Percentiles rank a stretch among this genome's conserved stretches.
Evolutionary conservation across 257 asterid species (phyloP).

Genomic region (Fraxinus pennsylvanica): DNA sequence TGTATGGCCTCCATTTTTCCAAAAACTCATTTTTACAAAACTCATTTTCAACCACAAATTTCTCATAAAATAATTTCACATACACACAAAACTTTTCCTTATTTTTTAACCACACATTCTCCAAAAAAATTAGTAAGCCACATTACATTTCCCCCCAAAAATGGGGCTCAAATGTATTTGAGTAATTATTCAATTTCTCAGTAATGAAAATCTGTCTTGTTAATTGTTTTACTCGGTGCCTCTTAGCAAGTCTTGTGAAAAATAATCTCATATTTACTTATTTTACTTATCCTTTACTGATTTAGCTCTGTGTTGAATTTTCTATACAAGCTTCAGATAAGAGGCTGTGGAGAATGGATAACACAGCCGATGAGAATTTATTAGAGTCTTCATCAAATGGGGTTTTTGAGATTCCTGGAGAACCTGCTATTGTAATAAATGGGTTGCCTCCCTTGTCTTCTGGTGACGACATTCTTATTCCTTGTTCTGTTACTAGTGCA

Average conservation of each 20-base stretch:
- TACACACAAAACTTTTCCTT: too few relatives aligned
- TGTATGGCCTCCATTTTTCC: too few relatives aligned
- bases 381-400: constrained; percentile 28
- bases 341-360: constrained; percentile 40
- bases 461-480: constrained; percentile 15
- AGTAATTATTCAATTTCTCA: neutral
- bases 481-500: constrained; percentile 27
- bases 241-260: neutral
- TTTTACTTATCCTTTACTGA: neutral
- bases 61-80: too few relatives aligned
- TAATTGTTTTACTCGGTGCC: neutral
- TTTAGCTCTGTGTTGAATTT: constrained; percentile 15
- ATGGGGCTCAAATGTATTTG: neutral
- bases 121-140: too few relatives aligned
- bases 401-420: constrained; percentile 54
- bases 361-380: constrained; percentile 26
- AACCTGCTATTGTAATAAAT: constrained; percentile 64
- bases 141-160: too few relatives aligned
- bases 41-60: too few relatives aligned
- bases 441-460: constrained; percentile 55
- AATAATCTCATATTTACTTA: neutral
- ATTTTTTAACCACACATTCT: too few relatives aligned
- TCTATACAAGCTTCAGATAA: neutral
- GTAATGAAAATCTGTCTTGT: neutral
- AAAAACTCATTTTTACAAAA: too few relatives aligned